These are phyloP conservation scores for Colletotrichum salicis DNA, from an alignment of 2,329 filamentous ascomycete species.

Conservation along the genomic window DNA sequence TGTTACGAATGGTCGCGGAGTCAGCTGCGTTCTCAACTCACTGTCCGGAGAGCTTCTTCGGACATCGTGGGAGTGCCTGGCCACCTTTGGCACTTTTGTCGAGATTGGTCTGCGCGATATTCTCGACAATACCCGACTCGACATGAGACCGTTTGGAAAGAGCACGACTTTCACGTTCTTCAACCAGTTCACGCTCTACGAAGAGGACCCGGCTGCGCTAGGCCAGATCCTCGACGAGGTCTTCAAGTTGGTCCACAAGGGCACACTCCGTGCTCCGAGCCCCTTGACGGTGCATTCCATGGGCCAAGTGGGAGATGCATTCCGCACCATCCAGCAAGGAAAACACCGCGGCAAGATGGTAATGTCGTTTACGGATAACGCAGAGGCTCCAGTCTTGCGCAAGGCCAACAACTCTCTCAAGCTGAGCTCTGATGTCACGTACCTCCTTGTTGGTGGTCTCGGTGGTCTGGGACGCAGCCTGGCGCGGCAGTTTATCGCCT, in stretches of 20 bases:
- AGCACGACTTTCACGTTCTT: slow-evolving; percentile 48
- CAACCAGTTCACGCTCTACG: slow-evolving; percentile 38
- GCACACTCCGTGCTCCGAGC: slow-evolving; percentile 19
- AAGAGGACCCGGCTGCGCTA: too few relatives aligned
- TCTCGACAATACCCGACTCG: slow-evolving; percentile 51
- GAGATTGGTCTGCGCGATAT: slow-evolving; percentile 56
- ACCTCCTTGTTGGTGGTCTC: slow-evolving; percentile 45
- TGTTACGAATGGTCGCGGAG: slow-evolving; percentile 39
- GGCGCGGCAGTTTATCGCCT: slow-evolving; percentile 39
- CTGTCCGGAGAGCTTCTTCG: slow-evolving; percentile 49
- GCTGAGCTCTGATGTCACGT: slow-evolving; percentile 39
- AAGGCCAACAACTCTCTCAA: not conserved
- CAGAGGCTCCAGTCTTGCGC: not conserved
- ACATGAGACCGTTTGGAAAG: slow-evolving; percentile 53
- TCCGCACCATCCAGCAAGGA: slow-evolving; percentile 52
- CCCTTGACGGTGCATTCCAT: slow-evolving; percentile 31
- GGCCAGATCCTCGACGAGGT: slow-evolving; percentile 35
- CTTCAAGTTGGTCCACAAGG: slow-evolving; percentile 1
- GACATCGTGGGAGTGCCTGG: slow-evolving; percentile 52
- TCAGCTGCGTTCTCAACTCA: slow-evolving; percentile 49
- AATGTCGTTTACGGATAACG: not conserved
- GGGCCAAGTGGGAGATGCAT: slow-evolving; percentile 44
- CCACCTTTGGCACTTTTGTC: slow-evolving; percentile 51
- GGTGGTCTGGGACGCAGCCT: slow-evolving; percentile 42
- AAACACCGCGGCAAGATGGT: slow-evolving; percentile 56